These are phyloP conservation scores for Straminergon stramineum DNA, from an alignment of 225 moss, liverwort and hornwort genomes.

Conservation along the genomic window DNA sequence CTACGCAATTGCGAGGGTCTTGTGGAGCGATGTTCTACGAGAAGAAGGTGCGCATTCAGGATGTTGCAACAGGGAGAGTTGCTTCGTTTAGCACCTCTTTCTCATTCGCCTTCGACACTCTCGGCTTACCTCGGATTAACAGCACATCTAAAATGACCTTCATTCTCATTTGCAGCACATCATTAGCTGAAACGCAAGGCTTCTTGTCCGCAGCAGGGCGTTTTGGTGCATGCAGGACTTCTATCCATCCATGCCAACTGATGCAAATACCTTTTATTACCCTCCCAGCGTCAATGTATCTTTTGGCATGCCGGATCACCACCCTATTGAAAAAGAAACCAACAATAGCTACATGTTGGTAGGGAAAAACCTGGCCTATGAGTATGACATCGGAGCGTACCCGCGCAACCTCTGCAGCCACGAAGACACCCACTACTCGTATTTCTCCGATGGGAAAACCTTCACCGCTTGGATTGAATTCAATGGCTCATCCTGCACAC, in stretches of 20 bases:
- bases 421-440: background rate
- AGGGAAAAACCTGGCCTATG: background rate
- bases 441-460: slow-evolving; percentile 1
- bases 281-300: background rate
- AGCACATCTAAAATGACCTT: background rate
- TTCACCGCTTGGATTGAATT: background rate
- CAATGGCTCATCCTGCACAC: background rate
- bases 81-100: background rate
- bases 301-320: background rate
- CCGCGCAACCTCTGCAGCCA: background rate
- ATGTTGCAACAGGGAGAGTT: background rate
- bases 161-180: background rate
- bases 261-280: background rate
- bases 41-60: background rate
- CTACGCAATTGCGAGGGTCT: background rate
- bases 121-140: background rate
- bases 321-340: background rate
- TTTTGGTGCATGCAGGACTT: background rate
- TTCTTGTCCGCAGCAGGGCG: background rate
- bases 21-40: background rate
- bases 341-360: background rate
- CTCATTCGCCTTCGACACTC: background rate
- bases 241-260: background rate
- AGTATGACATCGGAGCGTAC: background rate
- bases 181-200: background rate